These are phyloP conservation scores for Puccinia sorghi DNA, from an alignment of 1,284 basidiomycete species.

Conservation along the genomic window DNA sequence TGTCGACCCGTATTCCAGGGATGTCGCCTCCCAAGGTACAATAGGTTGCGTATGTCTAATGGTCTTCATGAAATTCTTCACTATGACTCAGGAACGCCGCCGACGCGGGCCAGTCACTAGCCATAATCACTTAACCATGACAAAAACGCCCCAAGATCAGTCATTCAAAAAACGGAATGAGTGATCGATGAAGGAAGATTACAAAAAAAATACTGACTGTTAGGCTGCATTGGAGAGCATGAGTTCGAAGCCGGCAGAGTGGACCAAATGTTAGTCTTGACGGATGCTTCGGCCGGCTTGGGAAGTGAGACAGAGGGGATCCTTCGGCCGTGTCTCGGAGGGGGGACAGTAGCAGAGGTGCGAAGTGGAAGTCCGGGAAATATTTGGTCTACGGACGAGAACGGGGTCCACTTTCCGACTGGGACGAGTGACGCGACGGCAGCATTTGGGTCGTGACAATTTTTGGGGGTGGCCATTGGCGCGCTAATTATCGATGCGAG, in stretches of 20 bases:
- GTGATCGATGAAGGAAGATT: background rate
- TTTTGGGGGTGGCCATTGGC: background rate
- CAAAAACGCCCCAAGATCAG: constrained; percentile 6
- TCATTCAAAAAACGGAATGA: background rate
- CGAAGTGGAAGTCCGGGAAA: background rate
- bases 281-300: constrained; percentile 26
- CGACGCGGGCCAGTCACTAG: constrained; percentile 31
- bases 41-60: too few species aligned
- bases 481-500: constrained; percentile 29
- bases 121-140: background rate
- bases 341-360: background rate
- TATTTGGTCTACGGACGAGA: background rate
- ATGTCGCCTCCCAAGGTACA: too few species aligned
- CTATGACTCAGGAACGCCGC: constrained; percentile 11
- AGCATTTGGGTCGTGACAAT: background rate
- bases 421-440: background rate
- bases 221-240: constrained; percentile 7
- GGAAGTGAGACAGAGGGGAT: constrained; percentile 42
- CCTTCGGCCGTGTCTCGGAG: constrained; percentile 4
- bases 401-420: constrained; percentile 12
- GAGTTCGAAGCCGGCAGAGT: constrained; percentile 7
- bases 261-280: constrained; percentile 35
- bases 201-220: constrained; percentile 7
- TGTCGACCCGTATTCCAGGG: too few species aligned
- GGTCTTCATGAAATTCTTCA: constrained; percentile 1